Evolutionary conservation across 305 asterid species (phyloP).

Genomic region (Fraxinus nigra): DNA sequence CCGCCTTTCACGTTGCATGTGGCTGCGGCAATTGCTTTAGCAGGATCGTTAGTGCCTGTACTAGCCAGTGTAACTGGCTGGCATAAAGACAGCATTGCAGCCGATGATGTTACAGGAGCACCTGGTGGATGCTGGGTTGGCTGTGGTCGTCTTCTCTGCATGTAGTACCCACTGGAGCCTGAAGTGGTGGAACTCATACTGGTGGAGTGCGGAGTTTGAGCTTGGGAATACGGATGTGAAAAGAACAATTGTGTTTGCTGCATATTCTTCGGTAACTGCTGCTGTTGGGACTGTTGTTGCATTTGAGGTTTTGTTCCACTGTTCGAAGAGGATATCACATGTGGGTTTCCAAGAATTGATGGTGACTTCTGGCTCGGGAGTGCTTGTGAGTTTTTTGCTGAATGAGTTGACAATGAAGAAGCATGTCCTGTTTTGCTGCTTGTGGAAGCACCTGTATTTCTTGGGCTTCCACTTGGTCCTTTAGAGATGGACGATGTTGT

Average conservation of each 20-base stretch:
- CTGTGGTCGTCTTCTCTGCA: constrained; percentile 49
- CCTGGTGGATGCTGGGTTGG: constrained; percentile 42
- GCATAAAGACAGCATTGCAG: constrained; percentile 50
- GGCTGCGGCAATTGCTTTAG: constrained; percentile 84
- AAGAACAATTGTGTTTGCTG: constrained; percentile 69
- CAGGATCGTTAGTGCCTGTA: constrained; percentile 71
- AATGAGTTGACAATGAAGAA: constrained; percentile 56
- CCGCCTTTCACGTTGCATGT: constrained; percentile 63
- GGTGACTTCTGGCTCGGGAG: constrained; percentile 65
- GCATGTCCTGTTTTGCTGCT: constrained; percentile 54
- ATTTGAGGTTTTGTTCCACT: constrained; percentile 47
- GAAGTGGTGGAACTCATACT: constrained; percentile 38
- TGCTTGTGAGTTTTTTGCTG: constrained; percentile 46
- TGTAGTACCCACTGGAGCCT: constrained; percentile 53
- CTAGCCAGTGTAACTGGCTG: constrained; percentile 43
- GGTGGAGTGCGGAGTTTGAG: constrained; percentile 29
- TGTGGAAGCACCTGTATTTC: constrained; percentile 56
- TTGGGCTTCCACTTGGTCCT: constrained; percentile 88
- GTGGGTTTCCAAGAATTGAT: constrained; percentile 75
- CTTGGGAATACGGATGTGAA: constrained; percentile 57
- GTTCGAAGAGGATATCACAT: constrained; percentile 39
- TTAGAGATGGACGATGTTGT: constrained; percentile 82
- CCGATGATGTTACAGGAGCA: constrained; percentile 35
- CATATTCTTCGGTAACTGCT: constrained; percentile 46
- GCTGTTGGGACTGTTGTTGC: constrained; percentile 48